These are phyloP conservation scores for Hygrocybe coccinea DNA, from an alignment of 768 basidiomycete species.

Conservation along the genomic window DNA sequence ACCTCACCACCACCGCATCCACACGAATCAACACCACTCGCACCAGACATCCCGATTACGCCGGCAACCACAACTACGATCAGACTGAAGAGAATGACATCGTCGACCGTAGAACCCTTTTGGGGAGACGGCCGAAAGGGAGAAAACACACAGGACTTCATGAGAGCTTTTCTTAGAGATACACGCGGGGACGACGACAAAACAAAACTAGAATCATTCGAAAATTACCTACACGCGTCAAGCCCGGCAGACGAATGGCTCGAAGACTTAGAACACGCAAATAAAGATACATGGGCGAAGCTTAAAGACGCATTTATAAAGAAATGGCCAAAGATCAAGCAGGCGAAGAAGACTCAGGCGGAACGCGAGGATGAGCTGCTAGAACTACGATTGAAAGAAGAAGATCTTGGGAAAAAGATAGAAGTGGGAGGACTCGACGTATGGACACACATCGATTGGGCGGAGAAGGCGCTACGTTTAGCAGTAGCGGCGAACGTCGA, in stretches of 20 bases:
- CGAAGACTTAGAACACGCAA: not conserved
- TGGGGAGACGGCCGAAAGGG: not conserved
- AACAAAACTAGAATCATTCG: not conserved
- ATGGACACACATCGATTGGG: not conserved
- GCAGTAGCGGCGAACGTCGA: not conserved
- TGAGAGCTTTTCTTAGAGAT: not conserved
- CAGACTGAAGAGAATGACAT: no score
- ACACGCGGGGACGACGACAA: not conserved
- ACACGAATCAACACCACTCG: no score
- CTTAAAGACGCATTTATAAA: not conserved
- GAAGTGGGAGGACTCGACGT: not conserved
- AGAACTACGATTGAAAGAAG: not conserved
- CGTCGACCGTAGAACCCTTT: no score
- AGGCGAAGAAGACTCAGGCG: not conserved
- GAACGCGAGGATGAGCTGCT: not conserved
- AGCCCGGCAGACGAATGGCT: not conserved
- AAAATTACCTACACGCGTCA: not conserved
- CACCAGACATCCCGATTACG: no score
- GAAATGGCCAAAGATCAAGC: not conserved
- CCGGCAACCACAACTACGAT: no score
- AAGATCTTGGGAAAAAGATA: not conserved
- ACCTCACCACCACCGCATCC: no score
- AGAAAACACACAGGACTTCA: not conserved
- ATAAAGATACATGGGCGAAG: not conserved
- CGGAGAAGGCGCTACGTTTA: not conserved